Evolutionary conservation across 2,329 filamentous ascomycete genomes (phyloP).

Genomic region (Alternaria burnsii): DNA sequence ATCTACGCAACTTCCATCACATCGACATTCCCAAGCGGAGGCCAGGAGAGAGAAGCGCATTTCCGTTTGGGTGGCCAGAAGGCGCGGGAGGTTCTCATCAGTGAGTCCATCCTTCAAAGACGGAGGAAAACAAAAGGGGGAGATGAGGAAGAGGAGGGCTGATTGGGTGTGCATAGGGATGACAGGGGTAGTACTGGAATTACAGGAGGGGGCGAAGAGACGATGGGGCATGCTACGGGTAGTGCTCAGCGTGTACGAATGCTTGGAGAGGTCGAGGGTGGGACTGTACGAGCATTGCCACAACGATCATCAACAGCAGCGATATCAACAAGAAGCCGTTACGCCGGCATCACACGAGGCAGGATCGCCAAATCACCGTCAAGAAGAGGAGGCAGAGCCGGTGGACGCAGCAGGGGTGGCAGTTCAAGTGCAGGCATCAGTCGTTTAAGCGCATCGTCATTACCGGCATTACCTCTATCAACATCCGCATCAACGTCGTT

Average conservation of each 20-base stretch:
- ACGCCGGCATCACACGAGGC: neutral
- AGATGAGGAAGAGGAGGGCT: constrained; percentile 9
- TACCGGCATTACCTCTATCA: neutral
- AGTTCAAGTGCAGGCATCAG: constrained; percentile 3
- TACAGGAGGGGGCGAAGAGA: neutral
- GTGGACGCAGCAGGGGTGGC: constrained; percentile 6
- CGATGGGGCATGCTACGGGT: neutral
- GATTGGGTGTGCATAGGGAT: constrained; percentile 7
- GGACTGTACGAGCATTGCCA: neutral
- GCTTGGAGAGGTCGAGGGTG: neutral
- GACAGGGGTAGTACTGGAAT: neutral
- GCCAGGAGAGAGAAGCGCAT: constrained; percentile 44
- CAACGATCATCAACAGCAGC: neutral
- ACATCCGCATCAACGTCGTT: neutral
- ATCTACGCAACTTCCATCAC: constrained; percentile 65
- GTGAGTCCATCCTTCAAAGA: neutral
- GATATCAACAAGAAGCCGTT: neutral
- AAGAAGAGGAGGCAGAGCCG: constrained; percentile 11
- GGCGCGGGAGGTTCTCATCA: neutral
- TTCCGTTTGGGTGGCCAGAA: constrained; percentile 38
- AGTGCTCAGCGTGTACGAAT: constrained; percentile 2
- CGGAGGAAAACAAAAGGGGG: neutral
- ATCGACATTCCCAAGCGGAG: constrained; percentile 54
- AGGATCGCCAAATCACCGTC: constrained; percentile 11
- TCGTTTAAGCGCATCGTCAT: constrained; percentile 1